phyloP scores from a whole-genome alignment of 1,284 basidiomycete species.

The Cutaneotrichosporon mucoides region DNA sequence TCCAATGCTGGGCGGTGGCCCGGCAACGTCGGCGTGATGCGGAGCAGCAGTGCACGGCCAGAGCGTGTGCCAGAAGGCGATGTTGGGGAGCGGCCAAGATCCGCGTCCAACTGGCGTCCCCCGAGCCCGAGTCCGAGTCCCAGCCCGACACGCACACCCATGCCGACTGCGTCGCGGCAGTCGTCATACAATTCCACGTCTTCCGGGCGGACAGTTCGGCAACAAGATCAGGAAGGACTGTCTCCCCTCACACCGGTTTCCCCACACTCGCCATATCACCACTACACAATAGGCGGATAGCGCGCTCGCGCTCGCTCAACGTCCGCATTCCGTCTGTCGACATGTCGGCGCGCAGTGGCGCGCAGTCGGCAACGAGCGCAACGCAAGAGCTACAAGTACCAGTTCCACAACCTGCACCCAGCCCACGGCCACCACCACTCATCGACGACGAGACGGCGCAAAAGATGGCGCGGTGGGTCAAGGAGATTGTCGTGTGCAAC shows the following conservation, averaged over 20 bases:
- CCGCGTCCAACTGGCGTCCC: background rate
- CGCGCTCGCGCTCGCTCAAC: slow-evolving; percentile 13
- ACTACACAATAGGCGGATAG: background rate
- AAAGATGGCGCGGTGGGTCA: slow-evolving; percentile 68
- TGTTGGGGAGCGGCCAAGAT: background rate
- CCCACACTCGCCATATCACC: background rate
- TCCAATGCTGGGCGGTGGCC: no score
- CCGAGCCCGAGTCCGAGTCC: background rate
- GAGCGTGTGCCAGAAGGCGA: background rate
- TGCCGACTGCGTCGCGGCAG: no score
- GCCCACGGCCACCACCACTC: slow-evolving; percentile 33
- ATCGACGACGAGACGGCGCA: slow-evolving; percentile 55
- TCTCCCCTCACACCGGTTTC: background rate
- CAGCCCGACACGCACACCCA: no score
- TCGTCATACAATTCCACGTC: no score
- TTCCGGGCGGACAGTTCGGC: no score
- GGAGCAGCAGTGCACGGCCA: background rate
- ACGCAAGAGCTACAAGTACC: background rate
- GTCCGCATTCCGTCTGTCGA: slow-evolving; percentile 15
- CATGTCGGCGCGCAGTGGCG: background rate
- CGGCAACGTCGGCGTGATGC: background rate
- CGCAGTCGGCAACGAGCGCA: background rate
- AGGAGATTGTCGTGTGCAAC: slow-evolving; percentile 74
- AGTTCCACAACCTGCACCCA: background rate
- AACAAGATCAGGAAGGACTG: no score